These are phyloP conservation scores for Debaryomyces hansenii DNA, from an alignment of 805 yeast genomes.

Conservation along the genomic window DNA sequence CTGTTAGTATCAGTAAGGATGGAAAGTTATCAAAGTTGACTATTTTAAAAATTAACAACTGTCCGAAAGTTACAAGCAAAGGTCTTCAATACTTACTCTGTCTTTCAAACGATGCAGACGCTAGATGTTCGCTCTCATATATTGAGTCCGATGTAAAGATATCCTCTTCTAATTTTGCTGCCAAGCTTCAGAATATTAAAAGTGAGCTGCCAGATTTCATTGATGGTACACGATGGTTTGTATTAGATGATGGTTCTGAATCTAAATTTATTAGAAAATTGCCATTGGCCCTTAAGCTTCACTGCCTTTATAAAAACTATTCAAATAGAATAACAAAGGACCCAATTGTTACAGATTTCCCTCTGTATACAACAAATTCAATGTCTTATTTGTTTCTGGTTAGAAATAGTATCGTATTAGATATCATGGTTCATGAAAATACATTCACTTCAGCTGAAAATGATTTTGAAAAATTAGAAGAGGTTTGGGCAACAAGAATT, in stretches of 20 bases:
- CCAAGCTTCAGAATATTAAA: neutral
- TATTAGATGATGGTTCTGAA: constrained; percentile 10
- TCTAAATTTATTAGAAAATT: constrained; percentile 14
- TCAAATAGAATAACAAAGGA: constrained; percentile 6
- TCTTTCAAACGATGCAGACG: constrained; percentile 1
- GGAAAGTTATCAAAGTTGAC: constrained; percentile 18
- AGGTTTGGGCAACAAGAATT: constrained; percentile 15
- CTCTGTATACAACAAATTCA: constrained; percentile 4
- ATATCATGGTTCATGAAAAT: constrained; percentile 15
- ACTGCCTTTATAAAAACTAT: constrained; percentile 15
- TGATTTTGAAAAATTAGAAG: neutral
- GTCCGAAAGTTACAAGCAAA: constrained; percentile 14
- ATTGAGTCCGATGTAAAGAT: constrained; percentile 15
- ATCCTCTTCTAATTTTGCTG: constrained; percentile 2
- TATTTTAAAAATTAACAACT: constrained; percentile 21
- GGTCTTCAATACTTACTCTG: constrained; percentile 6
- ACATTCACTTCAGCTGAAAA: neutral
- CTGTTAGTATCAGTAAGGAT: constrained; percentile 15
- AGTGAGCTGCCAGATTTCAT: constrained; percentile 6
- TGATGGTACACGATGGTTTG: constrained; percentile 25
- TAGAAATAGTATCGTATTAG: constrained; percentile 8
- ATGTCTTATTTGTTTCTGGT: neutral
- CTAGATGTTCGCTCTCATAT: constrained; percentile 7
- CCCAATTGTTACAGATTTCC: neutral
- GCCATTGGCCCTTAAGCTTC: constrained; percentile 26